Conservation (phyloP, 2,329 filamentous ascomycete species). For the Piedraia hortae region DNA sequence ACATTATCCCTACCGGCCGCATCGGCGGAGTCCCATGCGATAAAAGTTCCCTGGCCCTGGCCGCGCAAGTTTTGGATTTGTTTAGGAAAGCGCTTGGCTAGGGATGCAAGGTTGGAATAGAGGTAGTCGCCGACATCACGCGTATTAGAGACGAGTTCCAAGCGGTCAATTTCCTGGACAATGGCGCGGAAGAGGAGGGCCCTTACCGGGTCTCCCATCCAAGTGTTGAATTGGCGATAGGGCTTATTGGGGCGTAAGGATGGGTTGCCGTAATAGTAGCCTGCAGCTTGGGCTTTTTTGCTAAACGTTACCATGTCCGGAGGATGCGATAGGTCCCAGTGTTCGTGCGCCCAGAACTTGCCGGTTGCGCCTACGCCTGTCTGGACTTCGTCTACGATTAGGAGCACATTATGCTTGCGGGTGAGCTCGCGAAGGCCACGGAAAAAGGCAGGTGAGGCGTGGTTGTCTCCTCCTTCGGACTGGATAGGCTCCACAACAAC, state of each 20-base stretch:
- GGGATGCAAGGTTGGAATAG: conserved; percentile 36
- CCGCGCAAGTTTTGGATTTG: conserved; percentile 65
- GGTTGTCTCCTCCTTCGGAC: conserved; percentile 85
- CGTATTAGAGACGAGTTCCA: conserved; percentile 56
- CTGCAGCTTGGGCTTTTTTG: conserved; percentile 84
- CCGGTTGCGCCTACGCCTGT: conserved; percentile 79
- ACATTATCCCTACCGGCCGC: conserved; percentile 55
- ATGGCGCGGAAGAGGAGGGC: conserved; percentile 70
- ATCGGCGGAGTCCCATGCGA: conserved; percentile 76
- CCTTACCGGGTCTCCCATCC: conserved; percentile 65
- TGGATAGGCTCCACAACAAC: conserved; percentile 76
- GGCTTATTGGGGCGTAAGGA: conserved; percentile 69
- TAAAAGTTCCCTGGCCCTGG: conserved; percentile 71
- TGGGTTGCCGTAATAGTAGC: conserved; percentile 69
- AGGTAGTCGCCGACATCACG: conserved; percentile 55
- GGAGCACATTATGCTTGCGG: conserved; percentile 44
- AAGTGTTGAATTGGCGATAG: conserved; percentile 91
- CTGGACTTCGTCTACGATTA: conserved; percentile 88
- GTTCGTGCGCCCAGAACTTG: conserved; percentile 90
- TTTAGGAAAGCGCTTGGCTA: conserved; percentile 43
- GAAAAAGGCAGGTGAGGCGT: conserved; percentile 73
- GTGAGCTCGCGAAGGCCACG: conserved; percentile 55
- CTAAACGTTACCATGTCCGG: conserved; percentile 89
- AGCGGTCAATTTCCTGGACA: conserved; percentile 48
- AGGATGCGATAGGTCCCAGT: conserved; percentile 56